These are phyloP conservation scores for Geranomyces variabilis DNA, from an alignment of 192 early-diverging fungal species.

Conservation along the genomic window DNA sequence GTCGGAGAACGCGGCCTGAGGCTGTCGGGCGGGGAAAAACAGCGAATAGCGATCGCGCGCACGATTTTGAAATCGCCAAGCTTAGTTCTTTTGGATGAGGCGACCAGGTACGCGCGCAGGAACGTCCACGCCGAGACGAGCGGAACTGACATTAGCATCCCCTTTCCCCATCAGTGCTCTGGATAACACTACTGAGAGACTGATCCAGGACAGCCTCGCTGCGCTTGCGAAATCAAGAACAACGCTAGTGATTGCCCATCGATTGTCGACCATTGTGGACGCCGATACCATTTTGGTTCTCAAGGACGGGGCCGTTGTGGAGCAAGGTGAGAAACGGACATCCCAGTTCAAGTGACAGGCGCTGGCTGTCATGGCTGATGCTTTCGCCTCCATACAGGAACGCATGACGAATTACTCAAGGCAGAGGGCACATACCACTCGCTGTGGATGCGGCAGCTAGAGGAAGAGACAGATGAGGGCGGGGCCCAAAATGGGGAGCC, in stretches of 20 bases:
- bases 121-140: too few species aligned
- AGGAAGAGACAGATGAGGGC: conserved; percentile 29
- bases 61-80: conserved; percentile 74
- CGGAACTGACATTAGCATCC: too few species aligned
- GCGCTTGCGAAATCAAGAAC: conserved; percentile 81
- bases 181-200: conserved; percentile 76
- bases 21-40: conserved; percentile 51
- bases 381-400: background rate
- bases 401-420: background rate
- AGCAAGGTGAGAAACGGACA: conserved; percentile 42
- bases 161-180: conserved; percentile 47
- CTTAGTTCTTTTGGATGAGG: conserved; percentile 91
- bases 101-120: conserved; percentile 25
- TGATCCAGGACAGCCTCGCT: conserved; percentile 82
- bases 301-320: conserved; percentile 78
- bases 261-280: conserved; percentile 71
- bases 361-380: too few species aligned
- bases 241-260: conserved; percentile 72
- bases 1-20: conserved; percentile 65
- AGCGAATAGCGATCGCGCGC: conserved; percentile 83
- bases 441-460: conserved; percentile 92
- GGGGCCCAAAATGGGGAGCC: too few species aligned
- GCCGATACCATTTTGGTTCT: conserved; percentile 85
- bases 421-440: conserved; percentile 74
- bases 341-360: too few species aligned